Evolutionary conservation across 1,284 basidiomycete species (phyloP), one percentile per base, ranked within the genome.

Genomic region (Hypsizygus ulmarius): DNA sequence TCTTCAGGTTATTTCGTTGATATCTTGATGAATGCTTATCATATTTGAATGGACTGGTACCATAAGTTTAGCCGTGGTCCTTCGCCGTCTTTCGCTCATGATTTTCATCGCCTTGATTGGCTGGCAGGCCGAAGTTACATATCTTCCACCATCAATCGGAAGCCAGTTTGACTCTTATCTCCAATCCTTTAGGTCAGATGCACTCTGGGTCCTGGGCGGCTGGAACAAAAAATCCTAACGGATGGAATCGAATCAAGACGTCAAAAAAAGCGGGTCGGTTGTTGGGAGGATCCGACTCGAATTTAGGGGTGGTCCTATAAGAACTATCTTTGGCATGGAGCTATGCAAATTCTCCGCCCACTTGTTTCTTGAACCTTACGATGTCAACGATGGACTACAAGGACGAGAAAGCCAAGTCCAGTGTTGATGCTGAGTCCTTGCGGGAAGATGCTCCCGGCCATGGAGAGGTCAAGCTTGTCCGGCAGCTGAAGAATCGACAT

Each of bases 401-500:
- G 28, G 41, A 54, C 35, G 57, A 59, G 44, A 61, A 64, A 25
- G 32, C 44, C 12, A 28, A 33, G 14, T 47, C 37, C 19, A 50
- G 45, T 25, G 45, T 52, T n/a, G 64, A 65, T 29, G 30, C 55
- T 32, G 65, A 65, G 43, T 66, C 64, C 10, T 36, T 60, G 18
- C 27, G 40, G 18, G 30, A 42, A 18, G 40, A 41, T 19, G 41
- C 52, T 39, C 48, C 49, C 1, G 46, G 51, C 12, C 45, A 55
- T 42, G 61, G 41, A 5, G 43, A 64, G 40, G 59, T 55, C 4
- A 66, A 55, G 25, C 76, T 84, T 37, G 67, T 72, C 12, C 72
- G 82, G 33, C 78, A 83, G 63, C 67, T 84, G 52, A 85, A 85
- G 63, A 83, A 82, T 57, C 69, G 83, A 4, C 82, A 85, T 63